Conservation (phyloP, 2,329 filamentous ascomycete genomes). For the Beauveria pseudobassiana region DNA sequence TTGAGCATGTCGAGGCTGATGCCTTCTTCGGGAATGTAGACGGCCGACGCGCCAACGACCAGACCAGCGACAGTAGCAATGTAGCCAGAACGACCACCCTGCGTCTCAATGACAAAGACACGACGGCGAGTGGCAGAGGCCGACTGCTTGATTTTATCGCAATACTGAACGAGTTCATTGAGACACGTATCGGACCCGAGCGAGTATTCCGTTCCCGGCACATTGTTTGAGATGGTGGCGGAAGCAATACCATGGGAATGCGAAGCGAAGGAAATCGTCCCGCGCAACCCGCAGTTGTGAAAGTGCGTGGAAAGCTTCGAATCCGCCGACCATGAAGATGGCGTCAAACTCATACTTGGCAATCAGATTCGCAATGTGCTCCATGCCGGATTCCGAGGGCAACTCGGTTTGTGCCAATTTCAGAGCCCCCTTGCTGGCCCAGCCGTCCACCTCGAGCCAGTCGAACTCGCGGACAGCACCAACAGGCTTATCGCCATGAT, state of each 20-base stretch:
- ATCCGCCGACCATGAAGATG: slow-evolving; percentile 86
- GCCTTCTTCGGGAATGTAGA: slow-evolving; percentile 96
- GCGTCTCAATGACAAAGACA: slow-evolving; percentile 96
- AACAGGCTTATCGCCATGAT: slow-evolving; percentile 75
- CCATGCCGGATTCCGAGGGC: slow-evolving; percentile 76
- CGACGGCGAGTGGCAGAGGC: slow-evolving; percentile 87
- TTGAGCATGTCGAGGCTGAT: slow-evolving; percentile 90
- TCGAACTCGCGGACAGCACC: slow-evolving; percentile 78
- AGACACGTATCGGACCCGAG: slow-evolving; percentile 94
- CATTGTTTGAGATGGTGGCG: slow-evolving; percentile 98
- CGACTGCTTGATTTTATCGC: slow-evolving; percentile 95
- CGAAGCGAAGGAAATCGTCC: slow-evolving; percentile 72
- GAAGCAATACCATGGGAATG: slow-evolving; percentile 85
- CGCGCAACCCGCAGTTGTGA: slow-evolving; percentile 79
- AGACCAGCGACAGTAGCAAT: slow-evolving; percentile 86
- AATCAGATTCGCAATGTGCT: slow-evolving; percentile 74
- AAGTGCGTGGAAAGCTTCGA: slow-evolving; percentile 91
- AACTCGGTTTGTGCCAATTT: slow-evolving; percentile 97
- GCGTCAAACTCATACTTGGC: slow-evolving; percentile 83
- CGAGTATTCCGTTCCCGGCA: slow-evolving; percentile 94
- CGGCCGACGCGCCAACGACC: slow-evolving; percentile 82
- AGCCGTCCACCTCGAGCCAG: slow-evolving; percentile 91
- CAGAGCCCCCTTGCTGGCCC: slow-evolving; percentile 94
- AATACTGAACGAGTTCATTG: slow-evolving; percentile 91
- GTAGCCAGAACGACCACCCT: slow-evolving; percentile 91